These are phyloP conservation scores for Ustanciosporium gigantosporum DNA, from an alignment of 1,284 basidiomycete genomes.

Conservation along the genomic window DNA sequence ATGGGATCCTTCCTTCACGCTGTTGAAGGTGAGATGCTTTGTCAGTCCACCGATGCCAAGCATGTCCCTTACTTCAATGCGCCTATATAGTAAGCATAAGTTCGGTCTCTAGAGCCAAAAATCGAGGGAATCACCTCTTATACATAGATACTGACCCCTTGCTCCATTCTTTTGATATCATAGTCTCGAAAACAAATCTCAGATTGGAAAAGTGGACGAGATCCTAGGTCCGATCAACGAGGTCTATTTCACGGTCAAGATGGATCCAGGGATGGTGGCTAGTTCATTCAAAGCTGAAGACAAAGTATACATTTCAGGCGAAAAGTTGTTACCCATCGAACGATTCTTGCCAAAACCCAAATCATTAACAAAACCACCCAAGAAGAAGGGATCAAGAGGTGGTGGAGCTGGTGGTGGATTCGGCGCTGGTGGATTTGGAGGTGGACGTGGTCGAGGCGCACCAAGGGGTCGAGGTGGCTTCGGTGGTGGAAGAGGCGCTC, in stretches of 20 bases:
- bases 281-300: slow-evolving; percentile 95
- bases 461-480: slow-evolving; percentile 55
- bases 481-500: slow-evolving; percentile 25
- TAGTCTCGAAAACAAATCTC: slow-evolving; percentile 88
- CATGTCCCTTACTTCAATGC: slow-evolving; percentile 96
- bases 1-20: slow-evolving; percentile 67
- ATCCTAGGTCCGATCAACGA: slow-evolving; percentile 98
- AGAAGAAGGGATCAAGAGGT: slow-evolving; percentile 40
- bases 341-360: slow-evolving; percentile 98
- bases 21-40: slow-evolving; percentile 98
- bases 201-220: slow-evolving; percentile 93
- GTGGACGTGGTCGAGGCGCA: slow-evolving; percentile 44
- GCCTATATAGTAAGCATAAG: slow-evolving; percentile 74
- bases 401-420: slow-evolving; percentile 27
- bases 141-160: too few species aligned
- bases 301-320: slow-evolving; percentile 93
- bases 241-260: slow-evolving; percentile 97
- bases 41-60: slow-evolving; percentile 72
- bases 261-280: slow-evolving; percentile 93
- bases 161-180: background rate
- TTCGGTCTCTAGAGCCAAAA: too few species aligned
- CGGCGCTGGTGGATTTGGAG: slow-evolving; percentile 10
- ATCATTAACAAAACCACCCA: slow-evolving; percentile 50
- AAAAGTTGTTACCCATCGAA: slow-evolving; percentile 95
- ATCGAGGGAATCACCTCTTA: too few species aligned